Evolutionary conservation across 2,329 filamentous ascomycete species (phyloP), one percentile per base, ranked within the genome.

Genomic region (Ceratocystis diversiconidia): DNA sequence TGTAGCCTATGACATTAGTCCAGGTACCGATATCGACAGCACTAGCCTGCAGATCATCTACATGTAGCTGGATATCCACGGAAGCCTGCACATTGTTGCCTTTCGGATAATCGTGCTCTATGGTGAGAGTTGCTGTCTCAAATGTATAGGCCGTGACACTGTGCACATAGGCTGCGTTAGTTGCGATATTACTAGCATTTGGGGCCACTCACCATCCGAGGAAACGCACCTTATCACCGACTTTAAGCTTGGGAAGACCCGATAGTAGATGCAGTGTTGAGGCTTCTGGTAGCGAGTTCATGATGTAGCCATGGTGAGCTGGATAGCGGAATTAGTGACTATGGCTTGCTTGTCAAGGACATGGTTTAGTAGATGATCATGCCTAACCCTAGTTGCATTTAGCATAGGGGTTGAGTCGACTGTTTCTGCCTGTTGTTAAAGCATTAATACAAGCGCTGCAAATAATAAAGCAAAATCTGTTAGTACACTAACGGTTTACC

Each of bases 1-100:
- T 78, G 73, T 95, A 95, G 5, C 92, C 92, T 69, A 96, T 83
- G 2, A 96, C 80, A 73, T 96, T 95, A 62, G 96, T 75, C 91
- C 92, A 96, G 67, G 87, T 81, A n/a, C 92, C 92, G 30, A 88
- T 76, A 62, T 85, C 80, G 63, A 88, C 80, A 62, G 88, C 79
- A 65, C 85, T 80, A 25, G 80, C 75, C 22, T 82, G 83, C 66
- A 94, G 75, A 8, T 77, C 80, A 70, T 85, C 81, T 4, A 95
- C 79, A 2, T 95, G 74, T 69, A 92, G 82, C 63, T 83, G 80
- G 67, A 95, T 80, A 71, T 94, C 84, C 44, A 95, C 88, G 46
- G 78, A 72, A 1, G 84, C 86, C 61, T 75, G 75, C 50, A 80
- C 75, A 57, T 76, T 73, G 65, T 73, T 73, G 59, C 72, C 72